Base-by-base conservation (phyloP, 2,329 filamentous ascomycete genomes). In the Teratosphaeria pseudoeucalypti region DNA sequence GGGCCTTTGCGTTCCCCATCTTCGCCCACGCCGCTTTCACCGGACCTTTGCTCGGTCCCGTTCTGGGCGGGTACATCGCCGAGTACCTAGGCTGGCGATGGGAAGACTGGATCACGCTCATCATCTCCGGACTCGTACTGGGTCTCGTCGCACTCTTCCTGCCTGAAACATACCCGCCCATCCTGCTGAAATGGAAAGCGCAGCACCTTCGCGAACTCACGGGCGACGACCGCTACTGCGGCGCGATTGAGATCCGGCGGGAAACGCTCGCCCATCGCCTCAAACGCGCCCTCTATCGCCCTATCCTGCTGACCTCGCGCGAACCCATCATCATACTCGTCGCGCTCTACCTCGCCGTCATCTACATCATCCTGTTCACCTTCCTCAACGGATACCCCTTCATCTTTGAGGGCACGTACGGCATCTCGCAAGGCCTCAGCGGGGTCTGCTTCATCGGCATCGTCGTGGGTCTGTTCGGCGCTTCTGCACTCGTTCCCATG, bases 371-470 rank as follows among this genome's bases (percentile, higher is more conserved):
- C 4, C 69, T 81, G 7, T 78, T 79, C 64, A 72, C 73, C 10
- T 76, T 77, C 60, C 75, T 81, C 10, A 77, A 78, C 12, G 80
- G 79, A 1, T 82, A 79, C 64, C 73, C 76, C 10, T 80, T 75
- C 67, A 77, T 82, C 65, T 82, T 83, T 70, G 70, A 71, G 34
- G 72, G 79, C 2, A 79, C 77, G 0, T 78, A 83, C 64, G 68
- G 71, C 4, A 75, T 80, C 16, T 76, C 75, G 0, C 66, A 75
- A 55, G 77, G 77, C 2, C 64, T 78, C 12, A 77, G 75, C 2
- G 77, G 78, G 14, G 68, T 79, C 2, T 76, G 75, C 56, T 83
- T 82, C 66, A 64, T 78, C 2, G 76, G 75, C 4, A 77, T 82
- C 37, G 73, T 73, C 55, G 56, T 81, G 60, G 73, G 77, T 37